Percentiles rank a stretch among this genome's conserved stretches.
These are phyloP conservation scores for Microbotryomycetes sp. DNA, from an alignment of 1,284 basidiomycete species.

Conservation along the genomic window DNA sequence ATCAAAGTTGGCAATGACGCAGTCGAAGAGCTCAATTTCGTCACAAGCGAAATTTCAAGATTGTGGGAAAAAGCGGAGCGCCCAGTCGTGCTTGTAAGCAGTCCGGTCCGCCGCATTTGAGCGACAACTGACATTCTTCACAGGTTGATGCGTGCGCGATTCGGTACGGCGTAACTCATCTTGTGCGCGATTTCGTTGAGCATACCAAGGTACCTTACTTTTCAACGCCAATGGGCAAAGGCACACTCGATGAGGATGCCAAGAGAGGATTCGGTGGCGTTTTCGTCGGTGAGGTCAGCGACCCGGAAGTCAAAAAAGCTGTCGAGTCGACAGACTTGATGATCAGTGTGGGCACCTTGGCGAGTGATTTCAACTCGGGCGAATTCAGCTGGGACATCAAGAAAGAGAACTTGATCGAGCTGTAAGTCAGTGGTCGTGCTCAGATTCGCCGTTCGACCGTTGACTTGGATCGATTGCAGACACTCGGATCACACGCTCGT, in stretches of 20 bases:
- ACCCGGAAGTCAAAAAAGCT: conserved; percentile 60
- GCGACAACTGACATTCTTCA: background rate
- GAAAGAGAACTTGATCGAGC: conserved; percentile 41
- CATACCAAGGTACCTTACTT: conserved; percentile 48
- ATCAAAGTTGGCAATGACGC: conserved; percentile 13
- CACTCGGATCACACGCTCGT: conserved; percentile 65
- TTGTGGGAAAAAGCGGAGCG: conserved; percentile 59
- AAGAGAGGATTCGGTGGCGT: conserved; percentile 76
- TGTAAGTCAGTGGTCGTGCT: conserved; percentile 55
- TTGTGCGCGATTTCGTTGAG: conserved; percentile 61
- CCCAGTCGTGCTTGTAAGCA: conserved; percentile 58
- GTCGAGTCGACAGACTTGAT: conserved; percentile 79
- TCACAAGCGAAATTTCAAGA: conserved; percentile 62
- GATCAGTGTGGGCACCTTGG: conserved; percentile 69
- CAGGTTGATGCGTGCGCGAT: conserved; percentile 73
- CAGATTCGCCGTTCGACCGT: background rate
- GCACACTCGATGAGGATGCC: conserved; percentile 67
- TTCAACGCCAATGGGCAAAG: conserved; percentile 81
- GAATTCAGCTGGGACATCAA: conserved; percentile 17
- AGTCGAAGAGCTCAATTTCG: conserved; percentile 46
- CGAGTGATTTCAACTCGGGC: conserved; percentile 86
- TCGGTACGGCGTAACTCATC: conserved; percentile 64
- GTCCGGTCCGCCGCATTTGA: background rate
- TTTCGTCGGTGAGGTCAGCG: conserved; percentile 67
- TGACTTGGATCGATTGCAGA: background rate